Percentiles rank a stretch among this genome's conserved stretches.
Evolutionary conservation across 345 rosid genomes (phyloP).

Genomic region (Kandelia obovata): DNA sequence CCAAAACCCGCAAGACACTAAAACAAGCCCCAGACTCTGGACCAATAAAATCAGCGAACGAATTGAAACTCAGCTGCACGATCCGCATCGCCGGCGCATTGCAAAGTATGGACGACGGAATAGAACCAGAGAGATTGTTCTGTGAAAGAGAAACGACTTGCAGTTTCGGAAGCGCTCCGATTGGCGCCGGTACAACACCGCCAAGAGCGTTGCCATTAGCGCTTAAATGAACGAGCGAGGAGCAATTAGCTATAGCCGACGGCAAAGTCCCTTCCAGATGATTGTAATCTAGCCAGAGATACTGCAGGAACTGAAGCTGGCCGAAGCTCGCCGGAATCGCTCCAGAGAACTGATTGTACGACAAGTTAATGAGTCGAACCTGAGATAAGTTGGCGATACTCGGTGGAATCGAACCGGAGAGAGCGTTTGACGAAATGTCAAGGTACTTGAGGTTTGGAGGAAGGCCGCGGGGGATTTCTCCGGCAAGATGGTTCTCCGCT

Average conservation of each 20-base stretch:
- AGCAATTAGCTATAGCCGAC: slow-evolving; percentile 72
- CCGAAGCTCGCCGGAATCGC: slow-evolving; percentile 72
- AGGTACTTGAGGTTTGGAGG: slow-evolving; percentile 49
- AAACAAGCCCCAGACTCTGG: slow-evolving; percentile 48
- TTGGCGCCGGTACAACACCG: slow-evolving; percentile 71
- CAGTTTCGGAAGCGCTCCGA: slow-evolving; percentile 62
- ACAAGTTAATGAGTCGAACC: slow-evolving; percentile 70
- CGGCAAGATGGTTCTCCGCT: slow-evolving; percentile 69
- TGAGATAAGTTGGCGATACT: slow-evolving; percentile 49
- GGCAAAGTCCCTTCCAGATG: slow-evolving; percentile 70
- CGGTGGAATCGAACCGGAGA: slow-evolving; percentile 66
- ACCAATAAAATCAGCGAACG: slow-evolving; percentile 40
- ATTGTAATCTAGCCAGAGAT: slow-evolving; percentile 75
- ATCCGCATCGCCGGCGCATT: slow-evolving; percentile 54
- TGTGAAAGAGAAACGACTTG: slow-evolving; percentile 58
- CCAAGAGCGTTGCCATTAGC: slow-evolving; percentile 61
- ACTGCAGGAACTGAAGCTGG: slow-evolving; percentile 53
- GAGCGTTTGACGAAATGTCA: slow-evolving; percentile 69
- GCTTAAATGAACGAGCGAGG: slow-evolving; percentile 74
- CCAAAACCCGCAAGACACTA: slow-evolving; percentile 54
- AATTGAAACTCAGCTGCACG: slow-evolving; percentile 64
- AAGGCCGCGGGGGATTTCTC: slow-evolving; percentile 48
- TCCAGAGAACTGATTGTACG: slow-evolving; percentile 69
- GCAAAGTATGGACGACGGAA: slow-evolving; percentile 66
- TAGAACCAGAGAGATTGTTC: slow-evolving; percentile 63